phyloP scores from a whole-genome alignment of 169 alveolate species.

The Eimeria maxima region DNA sequence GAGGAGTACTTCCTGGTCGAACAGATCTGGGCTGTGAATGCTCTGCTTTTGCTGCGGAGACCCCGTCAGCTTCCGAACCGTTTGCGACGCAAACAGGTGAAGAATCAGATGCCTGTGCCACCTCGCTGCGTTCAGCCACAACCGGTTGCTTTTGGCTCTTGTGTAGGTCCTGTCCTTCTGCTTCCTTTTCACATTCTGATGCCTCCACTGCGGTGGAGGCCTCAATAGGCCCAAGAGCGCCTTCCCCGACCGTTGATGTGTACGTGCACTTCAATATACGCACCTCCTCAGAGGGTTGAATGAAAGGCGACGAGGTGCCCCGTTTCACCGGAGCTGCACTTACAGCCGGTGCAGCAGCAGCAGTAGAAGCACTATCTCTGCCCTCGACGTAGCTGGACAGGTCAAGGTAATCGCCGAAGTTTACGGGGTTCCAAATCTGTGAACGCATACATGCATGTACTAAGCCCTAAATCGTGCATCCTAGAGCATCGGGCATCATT shows the following conservation, averaged over 20 bases:
- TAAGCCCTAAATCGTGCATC: background rate
- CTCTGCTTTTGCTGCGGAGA: background rate
- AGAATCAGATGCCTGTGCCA: background rate
- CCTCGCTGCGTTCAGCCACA: background rate
- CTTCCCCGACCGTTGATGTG: background rate
- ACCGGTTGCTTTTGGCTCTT: background rate
- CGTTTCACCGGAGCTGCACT: background rate
- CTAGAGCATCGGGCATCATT: background rate
- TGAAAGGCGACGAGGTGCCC: background rate
- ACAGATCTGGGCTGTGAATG: background rate
- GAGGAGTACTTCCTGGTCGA: background rate
- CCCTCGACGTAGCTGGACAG: conserved; percentile 74
- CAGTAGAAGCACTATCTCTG: background rate
- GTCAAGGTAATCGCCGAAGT: conserved; percentile 79
- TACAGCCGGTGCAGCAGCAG: conserved; percentile 26
- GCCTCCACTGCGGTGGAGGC: conserved; percentile 9
- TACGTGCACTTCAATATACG: background rate
- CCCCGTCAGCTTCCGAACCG: background rate
- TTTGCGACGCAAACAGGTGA: background rate
- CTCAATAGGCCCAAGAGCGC: background rate
- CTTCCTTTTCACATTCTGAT: background rate
- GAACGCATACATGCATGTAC: background rate
- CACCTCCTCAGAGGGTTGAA: background rate
- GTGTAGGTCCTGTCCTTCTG: background rate
- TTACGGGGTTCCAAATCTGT: conserved; percentile 84